These are phyloP conservation scores for Cytospora piceae DNA, from an alignment of 2,329 filamentous ascomycete genomes.

Conservation along the genomic window DNA sequence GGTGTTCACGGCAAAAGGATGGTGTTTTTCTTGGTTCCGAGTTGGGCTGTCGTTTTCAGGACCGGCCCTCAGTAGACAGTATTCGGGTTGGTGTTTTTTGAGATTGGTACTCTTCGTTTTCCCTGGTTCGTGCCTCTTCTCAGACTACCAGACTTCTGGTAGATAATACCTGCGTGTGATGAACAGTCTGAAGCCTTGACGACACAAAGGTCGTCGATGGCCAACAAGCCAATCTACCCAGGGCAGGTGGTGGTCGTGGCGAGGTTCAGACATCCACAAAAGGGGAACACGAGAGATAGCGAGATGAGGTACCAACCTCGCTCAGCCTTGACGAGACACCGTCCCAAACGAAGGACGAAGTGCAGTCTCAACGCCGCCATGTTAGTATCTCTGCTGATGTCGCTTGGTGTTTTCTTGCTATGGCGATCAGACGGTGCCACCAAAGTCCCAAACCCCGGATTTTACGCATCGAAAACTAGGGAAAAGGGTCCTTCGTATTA, in stretches of 20 bases:
- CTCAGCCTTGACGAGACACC: background rate
- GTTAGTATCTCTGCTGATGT: background rate
- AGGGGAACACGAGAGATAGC: background rate
- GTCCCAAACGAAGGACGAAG: constrained; percentile 3
- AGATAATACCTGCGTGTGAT: background rate
- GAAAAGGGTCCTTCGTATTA: background rate
- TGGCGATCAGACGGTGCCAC: constrained; percentile 14
- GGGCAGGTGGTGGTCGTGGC: no score
- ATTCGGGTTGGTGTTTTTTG: background rate
- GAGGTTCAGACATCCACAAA: background rate
- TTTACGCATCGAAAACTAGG: background rate
- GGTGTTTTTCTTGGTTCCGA: background rate
- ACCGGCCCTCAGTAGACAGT: background rate
- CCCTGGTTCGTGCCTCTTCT: background rate
- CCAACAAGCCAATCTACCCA: no score
- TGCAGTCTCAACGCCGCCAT: background rate
- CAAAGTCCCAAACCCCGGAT: background rate
- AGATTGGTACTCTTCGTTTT: background rate
- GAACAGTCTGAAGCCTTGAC: background rate
- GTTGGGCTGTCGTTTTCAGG: background rate
- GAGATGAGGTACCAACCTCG: background rate
- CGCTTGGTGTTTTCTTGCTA: constrained; percentile 16
- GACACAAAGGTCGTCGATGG: background rate
- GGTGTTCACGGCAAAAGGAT: background rate
- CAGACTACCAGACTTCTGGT: background rate